phyloP scores from a whole-genome alignment of 2,329 filamentous ascomycete species.

The Nemania abortiva region DNA sequence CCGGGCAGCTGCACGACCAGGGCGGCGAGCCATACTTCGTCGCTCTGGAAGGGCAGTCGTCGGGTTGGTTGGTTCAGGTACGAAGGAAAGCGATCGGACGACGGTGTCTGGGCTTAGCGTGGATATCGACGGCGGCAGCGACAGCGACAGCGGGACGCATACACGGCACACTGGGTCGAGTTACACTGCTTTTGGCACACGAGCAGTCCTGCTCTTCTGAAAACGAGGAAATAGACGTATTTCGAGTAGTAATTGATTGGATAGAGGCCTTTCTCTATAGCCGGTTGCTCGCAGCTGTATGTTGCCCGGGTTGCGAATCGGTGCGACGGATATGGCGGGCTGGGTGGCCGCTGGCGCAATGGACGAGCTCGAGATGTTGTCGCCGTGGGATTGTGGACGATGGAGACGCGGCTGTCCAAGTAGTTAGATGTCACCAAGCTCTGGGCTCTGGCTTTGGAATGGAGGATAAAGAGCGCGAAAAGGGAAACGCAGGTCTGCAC shows the following conservation, averaged over 20 bases:
- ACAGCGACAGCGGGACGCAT: too few relatives aligned
- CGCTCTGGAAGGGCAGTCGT: neutral
- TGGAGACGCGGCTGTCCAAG: constrained; percentile 14
- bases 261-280: neutral
- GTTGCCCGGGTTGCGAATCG: neutral
- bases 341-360: constrained; percentile 17
- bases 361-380: constrained; percentile 11
- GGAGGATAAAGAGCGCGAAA: constrained; percentile 7
- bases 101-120: neutral
- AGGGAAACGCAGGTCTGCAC: constrained; percentile 4
- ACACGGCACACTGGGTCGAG: too few relatives aligned
- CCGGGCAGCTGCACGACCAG: constrained; percentile 59
- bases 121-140: too few relatives aligned
- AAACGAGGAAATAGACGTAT: neutral
- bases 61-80: neutral
- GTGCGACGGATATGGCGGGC: neutral
- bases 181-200: neutral
- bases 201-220: too few relatives aligned
- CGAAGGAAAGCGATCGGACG: neutral
- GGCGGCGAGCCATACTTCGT: constrained; percentile 53
- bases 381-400: constrained; percentile 5
- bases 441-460: constrained; percentile 5
- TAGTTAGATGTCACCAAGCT: constrained; percentile 3
- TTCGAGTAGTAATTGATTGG: neutral
- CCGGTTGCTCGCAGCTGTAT: neutral